Percentiles rank a stretch among this genome's conserved stretches.
Conservation (phyloP, 2,329 filamentous ascomycete genomes). For the Uncinocarpus reesii region DNA sequence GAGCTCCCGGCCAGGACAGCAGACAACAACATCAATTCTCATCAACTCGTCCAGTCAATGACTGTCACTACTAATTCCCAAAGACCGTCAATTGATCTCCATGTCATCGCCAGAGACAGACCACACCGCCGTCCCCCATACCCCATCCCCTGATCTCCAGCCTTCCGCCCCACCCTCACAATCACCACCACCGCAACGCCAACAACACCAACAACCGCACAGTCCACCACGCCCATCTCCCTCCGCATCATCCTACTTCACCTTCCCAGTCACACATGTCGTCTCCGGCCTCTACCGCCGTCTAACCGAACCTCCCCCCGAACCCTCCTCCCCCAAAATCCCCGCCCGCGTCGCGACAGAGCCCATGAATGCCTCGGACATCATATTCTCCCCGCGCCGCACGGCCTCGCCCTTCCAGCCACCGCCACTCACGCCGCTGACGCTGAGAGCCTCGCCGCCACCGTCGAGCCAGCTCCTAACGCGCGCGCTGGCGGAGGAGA, state of each 20-base stretch:
- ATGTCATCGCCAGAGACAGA: not conserved
- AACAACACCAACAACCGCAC: not conserved
- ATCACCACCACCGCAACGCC: not conserved
- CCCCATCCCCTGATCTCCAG: not conserved
- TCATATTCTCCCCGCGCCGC: slow-evolving; percentile 52
- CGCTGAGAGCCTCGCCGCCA: slow-evolving; percentile 50
- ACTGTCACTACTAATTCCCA: not conserved
- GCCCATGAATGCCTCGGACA: slow-evolving; percentile 31
- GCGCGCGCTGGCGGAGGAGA: slow-evolving; percentile 74
- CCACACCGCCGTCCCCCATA: not conserved
- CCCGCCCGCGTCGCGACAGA: slow-evolving; percentile 17
- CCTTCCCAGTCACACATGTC: slow-evolving; percentile 44
- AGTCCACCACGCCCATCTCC: slow-evolving; percentile 19
- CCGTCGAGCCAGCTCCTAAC: slow-evolving; percentile 57
- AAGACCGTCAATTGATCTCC: not conserved
- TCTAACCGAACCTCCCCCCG: slow-evolving; percentile 40
- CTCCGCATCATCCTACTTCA: slow-evolving; percentile 39
- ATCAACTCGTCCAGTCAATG: not conserved
- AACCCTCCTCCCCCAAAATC: slow-evolving; percentile 13
- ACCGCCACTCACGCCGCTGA: slow-evolving; percentile 73
- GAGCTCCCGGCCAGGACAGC: no score
- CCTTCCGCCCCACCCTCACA: slow-evolving; percentile 4
- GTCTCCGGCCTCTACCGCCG: slow-evolving; percentile 58
- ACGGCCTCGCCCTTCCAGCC: slow-evolving; percentile 72
- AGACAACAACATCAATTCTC: slow-evolving; percentile 1